These are phyloP conservation scores for Quercus wislizeni DNA, from an alignment of 306 rosid species.

Conservation along the genomic window DNA sequence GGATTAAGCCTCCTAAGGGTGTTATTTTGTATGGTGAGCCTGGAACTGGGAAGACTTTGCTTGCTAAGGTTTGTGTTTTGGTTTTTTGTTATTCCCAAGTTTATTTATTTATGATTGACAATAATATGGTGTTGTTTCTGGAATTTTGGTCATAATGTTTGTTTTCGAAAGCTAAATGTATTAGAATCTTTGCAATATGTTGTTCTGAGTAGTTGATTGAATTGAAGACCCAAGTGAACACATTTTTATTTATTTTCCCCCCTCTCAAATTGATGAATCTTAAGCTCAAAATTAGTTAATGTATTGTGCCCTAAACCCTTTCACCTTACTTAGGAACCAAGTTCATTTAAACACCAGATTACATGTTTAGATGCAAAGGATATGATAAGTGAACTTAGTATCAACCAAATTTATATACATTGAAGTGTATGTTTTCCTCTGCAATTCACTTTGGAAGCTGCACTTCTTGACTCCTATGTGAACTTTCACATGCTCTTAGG, in stretches of 20 bases:
- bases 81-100: background rate
- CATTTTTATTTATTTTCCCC: background rate
- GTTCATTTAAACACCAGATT: background rate
- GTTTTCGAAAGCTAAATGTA: background rate
- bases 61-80: constrained; percentile 71
- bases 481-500: background rate
- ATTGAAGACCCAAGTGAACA: background rate
- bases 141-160: too few species aligned
- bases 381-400: constrained; percentile 1
- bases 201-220: background rate
- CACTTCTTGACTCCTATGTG: background rate
- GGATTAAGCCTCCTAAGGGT: constrained; percentile 98
- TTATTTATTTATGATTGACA: too few species aligned
- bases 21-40: constrained; percentile 93
- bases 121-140: too few species aligned
- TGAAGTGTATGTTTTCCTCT: constrained; percentile 1
- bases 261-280: background rate
- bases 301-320: background rate
- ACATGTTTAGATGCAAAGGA: background rate
- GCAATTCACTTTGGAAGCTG: background rate
- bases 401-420: background rate
- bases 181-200: background rate
- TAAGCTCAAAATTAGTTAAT: too few species aligned
- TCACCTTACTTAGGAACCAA: background rate
- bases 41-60: constrained; percentile 98